Evolutionary conservation across 805 yeast species (phyloP).

Genomic region (Blastobotrys terrestris): DNA sequence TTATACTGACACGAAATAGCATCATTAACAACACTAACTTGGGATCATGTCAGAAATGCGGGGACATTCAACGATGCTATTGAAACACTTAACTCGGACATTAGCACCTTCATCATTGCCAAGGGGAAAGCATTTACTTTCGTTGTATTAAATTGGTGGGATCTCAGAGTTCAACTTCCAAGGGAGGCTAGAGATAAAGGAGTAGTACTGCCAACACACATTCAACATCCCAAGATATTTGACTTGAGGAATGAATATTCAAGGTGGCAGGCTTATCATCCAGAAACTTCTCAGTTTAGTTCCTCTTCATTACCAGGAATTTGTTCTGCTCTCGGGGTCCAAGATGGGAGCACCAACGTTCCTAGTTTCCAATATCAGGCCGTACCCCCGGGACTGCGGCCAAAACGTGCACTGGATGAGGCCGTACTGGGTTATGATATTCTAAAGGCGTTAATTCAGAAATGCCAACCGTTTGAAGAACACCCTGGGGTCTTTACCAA

Average conservation of each 20-base stretch:
- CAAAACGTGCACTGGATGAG: slow-evolving; percentile 41
- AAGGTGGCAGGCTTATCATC: slow-evolving; percentile 63
- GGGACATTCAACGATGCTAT: slow-evolving; percentile 61
- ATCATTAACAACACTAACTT: slow-evolving; percentile 41
- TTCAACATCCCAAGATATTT: slow-evolving; percentile 70
- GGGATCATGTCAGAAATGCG: slow-evolving; percentile 56
- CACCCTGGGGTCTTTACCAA: slow-evolving; percentile 52
- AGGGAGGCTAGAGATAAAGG: slow-evolving; percentile 77
- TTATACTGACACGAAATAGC: slow-evolving; percentile 13
- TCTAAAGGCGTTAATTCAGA: slow-evolving; percentile 39
- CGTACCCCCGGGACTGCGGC: slow-evolving; percentile 22
- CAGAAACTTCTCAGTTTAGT: slow-evolving; percentile 37
- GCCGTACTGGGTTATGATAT: slow-evolving; percentile 41
- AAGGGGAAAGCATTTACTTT: slow-evolving; percentile 49
- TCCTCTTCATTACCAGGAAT: slow-evolving; percentile 33
- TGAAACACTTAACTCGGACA: slow-evolving; percentile 42
- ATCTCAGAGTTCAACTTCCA: slow-evolving; percentile 67
- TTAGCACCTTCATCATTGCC: slow-evolving; percentile 36
- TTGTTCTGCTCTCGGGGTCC: slow-evolving; percentile 44
- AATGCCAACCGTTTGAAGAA: slow-evolving; percentile 43
- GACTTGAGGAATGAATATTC: slow-evolving; percentile 69
- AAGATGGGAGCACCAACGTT: slow-evolving; percentile 15
- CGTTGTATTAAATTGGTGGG: slow-evolving; percentile 63
- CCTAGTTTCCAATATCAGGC: slow-evolving; percentile 17
- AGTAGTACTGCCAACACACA: slow-evolving; percentile 62